Evolutionary conservation across 257 asterid genomes (phyloP).

Genomic region (Solanum bulbocastanum): DNA sequence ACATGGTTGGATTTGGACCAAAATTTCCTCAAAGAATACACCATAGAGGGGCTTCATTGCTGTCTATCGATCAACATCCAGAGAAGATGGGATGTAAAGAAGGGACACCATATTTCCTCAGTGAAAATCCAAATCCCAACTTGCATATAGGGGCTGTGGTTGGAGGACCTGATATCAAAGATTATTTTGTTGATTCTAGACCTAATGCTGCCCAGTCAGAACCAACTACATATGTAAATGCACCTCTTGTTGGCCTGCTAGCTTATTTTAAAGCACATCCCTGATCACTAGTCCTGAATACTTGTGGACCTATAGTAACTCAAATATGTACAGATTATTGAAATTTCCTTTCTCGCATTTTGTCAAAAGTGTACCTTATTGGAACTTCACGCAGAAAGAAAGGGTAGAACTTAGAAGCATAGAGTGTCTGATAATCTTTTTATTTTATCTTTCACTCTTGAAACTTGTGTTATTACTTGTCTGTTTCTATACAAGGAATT

Average conservation of each 20-base stretch:
- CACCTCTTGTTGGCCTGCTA: constrained; percentile 35
- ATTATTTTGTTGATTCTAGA: constrained; percentile 34
- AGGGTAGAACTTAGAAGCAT: neutral
- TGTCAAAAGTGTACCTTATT: neutral
- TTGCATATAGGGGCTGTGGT: constrained; percentile 38
- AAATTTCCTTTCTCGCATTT: neutral
- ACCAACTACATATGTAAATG: constrained; percentile 40
- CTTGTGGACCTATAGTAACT: neutral
- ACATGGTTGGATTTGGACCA: constrained; percentile 43
- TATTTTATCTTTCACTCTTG: neutral
- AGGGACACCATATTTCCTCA: constrained; percentile 30
- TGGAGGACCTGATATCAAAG: constrained; percentile 45
- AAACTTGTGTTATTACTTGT: neutral
- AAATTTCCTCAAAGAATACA: constrained; percentile 36
- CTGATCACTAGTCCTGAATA: neutral
- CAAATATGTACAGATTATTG: neutral
- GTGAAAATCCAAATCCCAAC: constrained; percentile 27
- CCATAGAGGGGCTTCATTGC: constrained; percentile 43
- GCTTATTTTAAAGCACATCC: constrained; percentile 14
- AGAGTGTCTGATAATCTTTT: neutral
- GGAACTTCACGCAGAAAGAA: neutral
- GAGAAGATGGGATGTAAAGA: constrained; percentile 39
- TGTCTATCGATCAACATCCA: constrained; percentile 24
- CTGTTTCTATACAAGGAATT: neutral
- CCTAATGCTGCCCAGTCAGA: constrained; percentile 31